Base-by-base conservation (phyloP, 2,329 filamentous ascomycete genomes). In the Aureobasidium sp. region DNA sequence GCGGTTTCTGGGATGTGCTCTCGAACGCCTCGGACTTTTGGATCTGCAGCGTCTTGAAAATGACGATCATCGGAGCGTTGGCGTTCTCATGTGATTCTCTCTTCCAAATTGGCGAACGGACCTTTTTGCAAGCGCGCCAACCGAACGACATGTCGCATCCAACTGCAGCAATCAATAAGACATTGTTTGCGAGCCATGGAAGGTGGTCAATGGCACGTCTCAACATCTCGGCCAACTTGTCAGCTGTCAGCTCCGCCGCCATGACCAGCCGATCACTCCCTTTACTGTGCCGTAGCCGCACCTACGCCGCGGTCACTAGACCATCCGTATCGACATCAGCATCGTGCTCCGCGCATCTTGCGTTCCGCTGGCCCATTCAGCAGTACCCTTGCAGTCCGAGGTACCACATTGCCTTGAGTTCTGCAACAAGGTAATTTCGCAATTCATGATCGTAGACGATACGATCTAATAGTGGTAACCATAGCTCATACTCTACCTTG, bases 21-120 rank as follows among this genome's bases (percentile, higher is more conserved):
- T 54, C 50, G 50, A 54, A 54, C 50, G 36, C 37, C 30, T 45
- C 21, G 29, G 53, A 45, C 53, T 10, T 57, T 45, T 36, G 29
- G 53, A 57, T 57, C 41, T 57, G 39, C 53, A 45, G 53, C 41
- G 37, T 45, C 8, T 45, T 30, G 37, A 54, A 45, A 57, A 57
- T 57, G 53, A 57, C 53, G 53, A 57, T 57, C 53, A 44, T 14
- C 53, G 53, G 39, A 25, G 39, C 39, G 51, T 45, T 44, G 39
- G 53, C 53, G 53, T 57, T 57, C 39, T 57, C 53, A 57, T 57
- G 53, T 57, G 53, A 54, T 54, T 39, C 29, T 42, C 37, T 44
- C 29, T 39, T 44, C 39, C 41, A 27, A 36, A n/a, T 57, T 27
- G 39, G 41, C 8, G 41, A 29, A 45, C 53, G 53, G 53, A 57